phyloP scores from a whole-genome alignment of 345 rosid species.

The Xanthoceras sorbifolium region DNA sequence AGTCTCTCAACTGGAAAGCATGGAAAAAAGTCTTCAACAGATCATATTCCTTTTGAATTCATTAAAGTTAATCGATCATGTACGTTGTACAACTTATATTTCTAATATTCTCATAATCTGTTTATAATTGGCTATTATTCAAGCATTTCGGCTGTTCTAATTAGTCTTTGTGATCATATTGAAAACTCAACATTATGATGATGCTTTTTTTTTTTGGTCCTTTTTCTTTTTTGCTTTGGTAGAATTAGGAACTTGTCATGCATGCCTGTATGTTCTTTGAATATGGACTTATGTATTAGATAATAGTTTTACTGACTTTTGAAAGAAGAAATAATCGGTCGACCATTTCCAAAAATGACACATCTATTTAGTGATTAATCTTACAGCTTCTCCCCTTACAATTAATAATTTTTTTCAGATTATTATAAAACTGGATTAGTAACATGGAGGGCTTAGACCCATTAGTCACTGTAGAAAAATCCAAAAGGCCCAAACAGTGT shows the following conservation, averaged over 20 bases:
- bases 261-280: background rate
- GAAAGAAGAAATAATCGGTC: background rate
- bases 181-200: background rate
- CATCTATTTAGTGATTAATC: background rate
- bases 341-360: background rate
- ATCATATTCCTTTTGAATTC: constrained; percentile 56
- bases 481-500: no score
- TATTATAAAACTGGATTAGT: no score
- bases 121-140: background rate
- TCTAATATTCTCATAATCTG: constrained; percentile 1
- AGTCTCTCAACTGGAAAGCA: constrained; percentile 63
- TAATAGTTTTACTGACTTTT: no score
- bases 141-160: constrained; percentile 1
- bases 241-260: background rate
- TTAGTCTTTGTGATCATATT: background rate
- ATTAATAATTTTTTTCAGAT: no score
- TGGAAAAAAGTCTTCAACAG: constrained; percentile 64
- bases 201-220: background rate
- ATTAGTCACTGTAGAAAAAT: no score
- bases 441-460: no score
- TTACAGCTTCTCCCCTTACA: background rate
- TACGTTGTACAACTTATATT: background rate
- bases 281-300: background rate
- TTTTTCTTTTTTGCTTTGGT: background rate
- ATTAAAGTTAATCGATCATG: background rate